phyloP scores from a whole-genome alignment of 208 protist genomes.

The Trypanosoma conorhini region DNA sequence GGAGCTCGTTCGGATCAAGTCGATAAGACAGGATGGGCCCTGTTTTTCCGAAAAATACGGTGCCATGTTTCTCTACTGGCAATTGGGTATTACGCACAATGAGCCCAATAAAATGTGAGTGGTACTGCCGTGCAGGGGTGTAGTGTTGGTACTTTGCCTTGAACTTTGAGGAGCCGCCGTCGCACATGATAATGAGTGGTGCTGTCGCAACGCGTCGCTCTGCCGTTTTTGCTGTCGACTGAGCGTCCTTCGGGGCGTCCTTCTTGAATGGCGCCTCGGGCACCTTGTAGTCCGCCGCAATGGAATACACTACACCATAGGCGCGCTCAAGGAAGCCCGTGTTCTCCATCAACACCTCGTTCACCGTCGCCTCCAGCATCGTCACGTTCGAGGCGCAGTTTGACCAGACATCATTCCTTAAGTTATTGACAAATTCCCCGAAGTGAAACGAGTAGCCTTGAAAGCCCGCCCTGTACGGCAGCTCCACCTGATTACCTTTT shows the following conservation, averaged over 20 bases:
- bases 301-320: constrained; percentile 81
- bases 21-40: constrained; percentile 92
- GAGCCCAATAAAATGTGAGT: constrained; percentile 91
- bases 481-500: constrained; percentile 49
- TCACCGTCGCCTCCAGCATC: constrained; percentile 86
- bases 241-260: constrained; percentile 26
- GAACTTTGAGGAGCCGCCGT: constrained; percentile 93
- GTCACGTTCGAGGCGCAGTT: constrained; percentile 76
- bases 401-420: constrained; percentile 70
- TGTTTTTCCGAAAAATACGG: constrained; percentile 91
- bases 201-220: constrained; percentile 60
- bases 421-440: constrained; percentile 92
- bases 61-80: constrained; percentile 83
- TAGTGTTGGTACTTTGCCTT: constrained; percentile 87
- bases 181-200: constrained; percentile 92
- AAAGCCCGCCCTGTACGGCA: constrained; percentile 69
- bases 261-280: constrained; percentile 52
- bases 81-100: constrained; percentile 70
- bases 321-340: constrained; percentile 57
- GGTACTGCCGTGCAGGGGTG: constrained; percentile 71
- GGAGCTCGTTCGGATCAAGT: constrained; percentile 76
- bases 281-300: constrained; percentile 50
- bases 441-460: constrained; percentile 92
- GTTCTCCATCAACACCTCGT: constrained; percentile 60
- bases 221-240: constrained; percentile 32